Percentiles rank a stretch among this genome's conserved stretches.
These are phyloP conservation scores for Plectranthus barbatus DNA, from an alignment of 257 asterid species.

Conservation along the genomic window DNA sequence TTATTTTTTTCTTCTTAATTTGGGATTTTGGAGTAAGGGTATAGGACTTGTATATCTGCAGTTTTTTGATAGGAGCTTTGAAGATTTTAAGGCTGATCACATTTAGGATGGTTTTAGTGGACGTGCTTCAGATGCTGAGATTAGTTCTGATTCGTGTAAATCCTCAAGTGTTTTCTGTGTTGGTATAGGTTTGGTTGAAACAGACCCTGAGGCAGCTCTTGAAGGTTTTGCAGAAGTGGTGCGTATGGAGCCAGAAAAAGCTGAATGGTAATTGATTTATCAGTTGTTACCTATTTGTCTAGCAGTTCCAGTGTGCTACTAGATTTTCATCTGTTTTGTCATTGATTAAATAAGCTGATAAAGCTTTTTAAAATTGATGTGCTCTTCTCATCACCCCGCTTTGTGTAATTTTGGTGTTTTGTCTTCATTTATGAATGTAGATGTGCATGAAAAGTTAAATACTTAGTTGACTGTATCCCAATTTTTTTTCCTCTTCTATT, in stretches of 20 bases:
- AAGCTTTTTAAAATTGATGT: too few species aligned
- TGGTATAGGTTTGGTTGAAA: slow-evolving; percentile 69
- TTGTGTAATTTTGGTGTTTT: too few species aligned
- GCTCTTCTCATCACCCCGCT: too few species aligned
- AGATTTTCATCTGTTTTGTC: not conserved
- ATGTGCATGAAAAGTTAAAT: too few species aligned
- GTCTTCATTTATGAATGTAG: too few species aligned
- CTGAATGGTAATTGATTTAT: slow-evolving; percentile 61
- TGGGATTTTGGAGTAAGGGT: not conserved
- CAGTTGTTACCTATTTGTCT: not conserved
- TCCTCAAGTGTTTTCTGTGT: slow-evolving; percentile 3
- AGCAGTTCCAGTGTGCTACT: not conserved
- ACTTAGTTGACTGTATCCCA: too few species aligned
- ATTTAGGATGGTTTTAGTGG: not conserved
- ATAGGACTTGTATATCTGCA: not conserved
- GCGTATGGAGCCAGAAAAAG: slow-evolving; percentile 91
- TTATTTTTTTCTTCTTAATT: not conserved
- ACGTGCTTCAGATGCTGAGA: not conserved
- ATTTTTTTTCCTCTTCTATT: too few species aligned
- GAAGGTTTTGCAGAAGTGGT: slow-evolving; percentile 91
- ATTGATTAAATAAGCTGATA: not conserved
- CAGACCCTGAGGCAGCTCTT: slow-evolving; percentile 88
- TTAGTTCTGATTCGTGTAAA: not conserved
- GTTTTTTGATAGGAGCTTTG: not conserved
- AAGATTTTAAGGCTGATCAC: not conserved